Percentiles rank a stretch among this genome's conserved stretches.
These are phyloP conservation scores for Pythium utonaiense DNA, from an alignment of 352 stramenopile genomes.

Conservation along the genomic window DNA sequence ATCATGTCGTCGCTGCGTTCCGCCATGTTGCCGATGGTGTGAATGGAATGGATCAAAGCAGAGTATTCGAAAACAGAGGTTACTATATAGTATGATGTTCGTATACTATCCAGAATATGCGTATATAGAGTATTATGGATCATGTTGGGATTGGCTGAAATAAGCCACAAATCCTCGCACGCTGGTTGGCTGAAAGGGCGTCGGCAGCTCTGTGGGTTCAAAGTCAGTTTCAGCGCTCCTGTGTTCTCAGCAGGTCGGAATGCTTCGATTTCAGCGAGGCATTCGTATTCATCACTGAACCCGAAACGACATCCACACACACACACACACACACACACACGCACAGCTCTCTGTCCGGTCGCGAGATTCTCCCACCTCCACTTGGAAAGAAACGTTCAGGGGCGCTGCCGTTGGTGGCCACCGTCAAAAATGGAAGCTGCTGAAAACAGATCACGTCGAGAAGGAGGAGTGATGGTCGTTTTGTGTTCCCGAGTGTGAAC, in stretches of 20 bases:
- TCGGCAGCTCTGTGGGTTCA: no score
- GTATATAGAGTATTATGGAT: background rate
- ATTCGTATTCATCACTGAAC: no score
- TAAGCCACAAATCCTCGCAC: background rate
- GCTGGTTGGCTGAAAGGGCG: no score
- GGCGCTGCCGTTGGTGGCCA: background rate
- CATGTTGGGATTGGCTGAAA: background rate
- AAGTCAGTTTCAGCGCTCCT: no score
- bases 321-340: no score
- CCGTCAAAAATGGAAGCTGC: slow-evolving; percentile 5
- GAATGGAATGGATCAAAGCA: slow-evolving; percentile 20
- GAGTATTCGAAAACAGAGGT: slow-evolving; percentile 8
- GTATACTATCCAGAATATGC: background rate
- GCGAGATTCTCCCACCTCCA: no score
- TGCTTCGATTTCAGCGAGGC: no score
- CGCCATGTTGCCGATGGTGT: slow-evolving; percentile 18
- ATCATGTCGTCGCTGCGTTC: slow-evolving; percentile 43
- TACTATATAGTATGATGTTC: background rate
- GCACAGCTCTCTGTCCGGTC: no score
- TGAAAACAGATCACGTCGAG: slow-evolving; percentile 2
- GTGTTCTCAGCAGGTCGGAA: no score
- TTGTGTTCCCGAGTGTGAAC: background rate
- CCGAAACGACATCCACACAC: no score
- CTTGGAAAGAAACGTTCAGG: background rate
- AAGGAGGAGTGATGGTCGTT: slow-evolving; percentile 1